A percentile compares a stretch with the other conserved stretches of the same genome.
phyloP scores from a whole-genome alignment of 805 yeast genomes.

The Kodamaea leandrae region DNA sequence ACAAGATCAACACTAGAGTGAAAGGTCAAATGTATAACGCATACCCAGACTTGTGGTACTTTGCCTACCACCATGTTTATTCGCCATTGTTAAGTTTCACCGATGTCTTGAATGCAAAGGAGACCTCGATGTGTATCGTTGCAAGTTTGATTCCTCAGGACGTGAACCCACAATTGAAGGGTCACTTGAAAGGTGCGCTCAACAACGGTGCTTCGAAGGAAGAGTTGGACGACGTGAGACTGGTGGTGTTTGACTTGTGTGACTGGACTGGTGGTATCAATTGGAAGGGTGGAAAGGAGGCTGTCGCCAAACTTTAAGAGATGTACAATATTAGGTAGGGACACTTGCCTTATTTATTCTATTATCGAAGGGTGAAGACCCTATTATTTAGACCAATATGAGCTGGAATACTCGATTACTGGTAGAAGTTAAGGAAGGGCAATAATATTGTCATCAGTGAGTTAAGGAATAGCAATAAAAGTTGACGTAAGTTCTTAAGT shows the following conservation, averaged over 20 bases:
- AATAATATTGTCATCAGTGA: too few relatives aligned
- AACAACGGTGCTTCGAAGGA: conserved; percentile 71
- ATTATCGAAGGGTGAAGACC: too few relatives aligned
- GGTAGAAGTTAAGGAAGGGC: too few relatives aligned
- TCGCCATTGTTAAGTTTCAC: conserved; percentile 72
- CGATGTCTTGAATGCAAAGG: conserved; percentile 58
- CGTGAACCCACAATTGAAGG: conserved; percentile 89
- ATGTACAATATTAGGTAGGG: too few relatives aligned
- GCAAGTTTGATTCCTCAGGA: conserved; percentile 87
- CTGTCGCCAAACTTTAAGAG: conserved; percentile 50
- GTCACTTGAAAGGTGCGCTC: conserved; percentile 83
- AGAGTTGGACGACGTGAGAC: conserved; percentile 59
- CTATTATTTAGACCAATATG: too few relatives aligned
- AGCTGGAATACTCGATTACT: too few relatives aligned
- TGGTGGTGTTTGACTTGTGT: conserved; percentile 60
- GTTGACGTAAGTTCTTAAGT: too few relatives aligned
- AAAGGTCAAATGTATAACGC: conserved; percentile 64
- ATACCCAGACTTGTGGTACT: conserved; percentile 83
- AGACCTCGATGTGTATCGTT: conserved; percentile 74
- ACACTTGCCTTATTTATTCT: too few relatives aligned
- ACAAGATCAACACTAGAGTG: conserved; percentile 69
- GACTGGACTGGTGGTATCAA: conserved; percentile 65
- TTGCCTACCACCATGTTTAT: conserved; percentile 69
- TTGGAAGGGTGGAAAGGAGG: conserved; percentile 51
- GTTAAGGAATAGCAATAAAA: too few relatives aligned